These are phyloP conservation scores for Thraustotheca clavata DNA, from an alignment of 352 stramenopile species.

Conservation along the genomic window DNA sequence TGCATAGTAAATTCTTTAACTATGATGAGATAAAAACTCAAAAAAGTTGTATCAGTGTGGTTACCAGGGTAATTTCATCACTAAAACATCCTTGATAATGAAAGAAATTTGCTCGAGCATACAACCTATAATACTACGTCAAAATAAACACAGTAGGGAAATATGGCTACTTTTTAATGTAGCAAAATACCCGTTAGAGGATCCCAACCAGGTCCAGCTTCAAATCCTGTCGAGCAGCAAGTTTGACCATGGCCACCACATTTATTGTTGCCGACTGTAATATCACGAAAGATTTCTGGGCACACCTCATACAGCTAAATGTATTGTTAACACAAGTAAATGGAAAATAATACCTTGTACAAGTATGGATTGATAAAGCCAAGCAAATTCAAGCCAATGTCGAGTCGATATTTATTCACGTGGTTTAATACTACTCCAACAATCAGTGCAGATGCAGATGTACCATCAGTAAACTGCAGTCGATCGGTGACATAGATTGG, in stretches of 20 bases:
- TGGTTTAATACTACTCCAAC: constrained; percentile 51
- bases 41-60: too few relatives aligned
- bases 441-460: constrained; percentile 60
- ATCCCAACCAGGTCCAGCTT: constrained; percentile 52
- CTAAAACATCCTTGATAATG: too few relatives aligned
- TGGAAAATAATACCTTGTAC: constrained; percentile 33
- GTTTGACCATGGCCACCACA: constrained; percentile 37
- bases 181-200: constrained; percentile 33
- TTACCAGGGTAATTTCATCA: too few relatives aligned
- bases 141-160: too few relatives aligned
- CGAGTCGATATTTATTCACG: constrained; percentile 41
- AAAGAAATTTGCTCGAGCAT: too few relatives aligned
- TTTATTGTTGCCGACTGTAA: constrained; percentile 48
- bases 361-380: constrained; percentile 68
- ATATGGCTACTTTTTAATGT: too few relatives aligned
- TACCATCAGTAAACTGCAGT: constrained; percentile 51
- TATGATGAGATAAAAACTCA: too few relatives aligned
- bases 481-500: constrained; percentile 47
- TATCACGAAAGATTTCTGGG: constrained; percentile 60
- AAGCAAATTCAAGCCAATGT: constrained; percentile 30
- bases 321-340: constrained; percentile 20
- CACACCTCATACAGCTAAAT: constrained; percentile 31
- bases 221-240: constrained; percentile 44
- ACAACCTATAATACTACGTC: too few relatives aligned
- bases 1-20: too few relatives aligned